Evolutionary conservation across 73 alveolate species (phyloP), one percentile per base, ranked within the genome.

Genomic region (Paramecium sexaurelia): DNA sequence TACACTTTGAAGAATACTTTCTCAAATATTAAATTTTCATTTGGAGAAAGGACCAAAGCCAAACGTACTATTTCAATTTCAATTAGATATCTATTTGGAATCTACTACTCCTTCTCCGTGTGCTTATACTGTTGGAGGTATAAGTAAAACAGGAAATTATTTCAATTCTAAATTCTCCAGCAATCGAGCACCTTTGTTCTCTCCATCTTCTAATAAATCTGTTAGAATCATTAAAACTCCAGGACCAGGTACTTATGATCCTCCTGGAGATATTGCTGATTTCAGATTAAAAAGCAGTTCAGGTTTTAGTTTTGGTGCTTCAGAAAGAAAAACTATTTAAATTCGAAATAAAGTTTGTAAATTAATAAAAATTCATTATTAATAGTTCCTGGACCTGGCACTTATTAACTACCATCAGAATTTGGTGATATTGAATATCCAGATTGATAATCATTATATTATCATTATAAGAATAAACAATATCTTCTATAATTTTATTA

Each of bases 181-280:
- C 20, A 78, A 40, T 78, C 26, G 73, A 20, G 90, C 90, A n/a
- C 68, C 90, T 17, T 27, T 78, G 8, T 29, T 78, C 41, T 41
- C 75, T 39, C 90, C 90, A 78, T 32, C 75, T 6, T 78, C 90
- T 41, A 24, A 39, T 17, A 29, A 78, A 78, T 41, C 75, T 19
- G 29, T 78, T 5, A 37, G 90, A 37, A 17, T 37, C 36, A 78
- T 29, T 13, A 78, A 40, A 78, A 41, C 40, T 78, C 90, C 90
- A 5, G 90, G 90, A 43, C 90, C 90, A 4, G 90, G 90, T 17
- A 78, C 90, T 10, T 78, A 78, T 78, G 90, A 78, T 78, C 90
- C 90, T 9, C 90, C 90, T 10, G 90, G 90, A 3, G 75, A 40
- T 40, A 45, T 78, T 24, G 90, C 75, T n/a, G 90, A 78, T 78